Evolutionary conservation across 2,329 filamentous ascomycete species (phyloP), one percentile per base, ranked within the genome.

Genomic region (Berkeleyomyces basicola): DNA sequence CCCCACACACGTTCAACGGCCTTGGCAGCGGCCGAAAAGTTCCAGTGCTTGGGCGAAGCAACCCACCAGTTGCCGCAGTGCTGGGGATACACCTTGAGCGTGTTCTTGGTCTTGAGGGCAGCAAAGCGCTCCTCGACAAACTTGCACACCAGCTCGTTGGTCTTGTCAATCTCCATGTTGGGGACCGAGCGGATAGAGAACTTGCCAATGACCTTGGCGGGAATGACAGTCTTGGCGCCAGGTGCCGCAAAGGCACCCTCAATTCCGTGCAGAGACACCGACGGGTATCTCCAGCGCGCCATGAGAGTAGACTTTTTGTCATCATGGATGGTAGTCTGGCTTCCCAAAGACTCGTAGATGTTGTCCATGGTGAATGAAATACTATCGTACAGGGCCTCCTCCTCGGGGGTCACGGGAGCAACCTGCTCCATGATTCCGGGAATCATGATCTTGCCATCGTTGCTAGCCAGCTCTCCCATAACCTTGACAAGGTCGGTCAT

Each of bases 1-100:
- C 88, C 88, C 82, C 90, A 99, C 44, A 99, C 93, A 67, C 90
- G 84, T 79, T 97, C 87, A 42, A 93, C 90, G n/a, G 93, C 93
- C 81, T 96, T 97, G 71, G 86, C 84, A 11, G 93, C 93, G 36
- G 92, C 92, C 39, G 84, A 82, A 77, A 97, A 99, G 81, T 99
- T 99, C 90, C 93, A 97, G 81, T 99, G 92, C 77, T 95, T 93
- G 39, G 93, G 92, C 71, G 87, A 91, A 57, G 95, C 90, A 58
- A 95, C 90, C 93, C 93, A 99, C 93, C 93, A 99, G 77, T 96
- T 96, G 68, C 93, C 93, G 65, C 85, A 86, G 78, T 99, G 93
- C 75, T 92, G 85, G 64, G 91, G 80, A 71, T 80, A 84, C 61
- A 90, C 85, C 69, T 88, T 88, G 71, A 95, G 75, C 14, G 80